Conservation (phyloP, 2,329 filamentous ascomycete genomes). For the Ramichloridium luteum region DNA sequence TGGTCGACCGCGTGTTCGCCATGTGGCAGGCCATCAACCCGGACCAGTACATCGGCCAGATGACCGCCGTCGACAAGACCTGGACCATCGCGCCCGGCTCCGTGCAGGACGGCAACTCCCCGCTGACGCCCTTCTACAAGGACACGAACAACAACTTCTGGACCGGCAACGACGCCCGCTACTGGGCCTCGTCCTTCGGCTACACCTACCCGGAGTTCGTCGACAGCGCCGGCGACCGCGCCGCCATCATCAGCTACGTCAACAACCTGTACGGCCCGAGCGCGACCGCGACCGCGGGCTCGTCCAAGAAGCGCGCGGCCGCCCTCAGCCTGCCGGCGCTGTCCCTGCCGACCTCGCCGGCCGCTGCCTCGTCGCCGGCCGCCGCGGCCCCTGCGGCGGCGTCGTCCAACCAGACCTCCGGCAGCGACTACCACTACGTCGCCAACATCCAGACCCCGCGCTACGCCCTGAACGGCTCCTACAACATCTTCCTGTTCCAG, state of each 20-base stretch:
- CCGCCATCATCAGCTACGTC: slow-evolving; percentile 2
- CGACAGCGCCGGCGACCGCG: not conserved
- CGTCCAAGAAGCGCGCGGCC: too few relatives aligned
- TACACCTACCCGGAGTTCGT: slow-evolving; percentile 63
- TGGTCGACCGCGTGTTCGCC: slow-evolving; percentile 62
- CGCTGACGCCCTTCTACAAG: slow-evolving; percentile 48
- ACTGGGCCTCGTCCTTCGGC: slow-evolving; percentile 51
- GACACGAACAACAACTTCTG: slow-evolving; percentile 50
- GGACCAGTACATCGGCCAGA: slow-evolving; percentile 51
- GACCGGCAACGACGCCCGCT: slow-evolving; percentile 53
- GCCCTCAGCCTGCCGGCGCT: too few relatives aligned
- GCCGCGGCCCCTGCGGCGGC: too few relatives aligned
- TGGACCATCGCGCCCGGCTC: slow-evolving; percentile 48
- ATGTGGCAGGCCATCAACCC: slow-evolving; percentile 69
- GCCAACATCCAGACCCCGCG: slow-evolving; percentile 53
- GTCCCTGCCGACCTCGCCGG: slow-evolving; percentile 4
- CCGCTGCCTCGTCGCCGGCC: slow-evolving; percentile 19
- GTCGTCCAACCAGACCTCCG: too few relatives aligned
- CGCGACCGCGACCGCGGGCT: not conserved
- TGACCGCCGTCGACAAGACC: slow-evolving; percentile 41
- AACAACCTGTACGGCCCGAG: slow-evolving; percentile 3
- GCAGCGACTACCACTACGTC: slow-evolving; percentile 57
- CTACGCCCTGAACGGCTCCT: slow-evolving; percentile 49
- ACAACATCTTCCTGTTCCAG: slow-evolving; percentile 56
- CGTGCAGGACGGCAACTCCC: slow-evolving; percentile 23